phyloP scores from a whole-genome alignment of 345 rosid genomes.

The Mangifera indica region DNA sequence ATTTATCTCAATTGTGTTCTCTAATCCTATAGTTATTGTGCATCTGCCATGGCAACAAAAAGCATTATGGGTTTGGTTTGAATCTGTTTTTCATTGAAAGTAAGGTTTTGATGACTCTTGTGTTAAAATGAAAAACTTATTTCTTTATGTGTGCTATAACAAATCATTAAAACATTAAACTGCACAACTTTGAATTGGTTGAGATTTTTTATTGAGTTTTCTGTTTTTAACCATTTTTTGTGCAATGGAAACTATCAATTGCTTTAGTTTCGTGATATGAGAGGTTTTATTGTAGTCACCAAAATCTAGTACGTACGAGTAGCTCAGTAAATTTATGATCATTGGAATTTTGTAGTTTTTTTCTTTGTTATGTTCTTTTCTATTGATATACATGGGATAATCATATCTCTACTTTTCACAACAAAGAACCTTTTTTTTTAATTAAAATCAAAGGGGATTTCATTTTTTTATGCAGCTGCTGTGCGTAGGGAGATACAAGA shows the following conservation, averaged over 20 bases:
- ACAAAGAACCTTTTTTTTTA: background rate
- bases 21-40: background rate
- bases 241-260: background rate
- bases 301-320: background rate
- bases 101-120: background rate
- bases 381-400: background rate
- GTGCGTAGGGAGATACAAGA: conserved; percentile 72
- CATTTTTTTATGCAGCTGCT: conserved; percentile 43
- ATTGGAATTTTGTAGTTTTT: conserved; percentile 4
- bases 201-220: background rate
- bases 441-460: background rate
- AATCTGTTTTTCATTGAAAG: background rate
- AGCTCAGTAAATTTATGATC: background rate
- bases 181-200: background rate
- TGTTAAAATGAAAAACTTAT: background rate
- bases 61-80: background rate
- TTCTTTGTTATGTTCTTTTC: background rate
- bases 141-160: background rate
- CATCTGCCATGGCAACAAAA: background rate
- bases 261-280: background rate
- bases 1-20: background rate
- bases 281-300: background rate
- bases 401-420: background rate
- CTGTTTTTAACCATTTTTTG: background rate
- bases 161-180: background rate